These are phyloP conservation scores for Conidiobolus incongruus DNA, from an alignment of 371 early-diverging fungal genomes.

Conservation along the genomic window DNA sequence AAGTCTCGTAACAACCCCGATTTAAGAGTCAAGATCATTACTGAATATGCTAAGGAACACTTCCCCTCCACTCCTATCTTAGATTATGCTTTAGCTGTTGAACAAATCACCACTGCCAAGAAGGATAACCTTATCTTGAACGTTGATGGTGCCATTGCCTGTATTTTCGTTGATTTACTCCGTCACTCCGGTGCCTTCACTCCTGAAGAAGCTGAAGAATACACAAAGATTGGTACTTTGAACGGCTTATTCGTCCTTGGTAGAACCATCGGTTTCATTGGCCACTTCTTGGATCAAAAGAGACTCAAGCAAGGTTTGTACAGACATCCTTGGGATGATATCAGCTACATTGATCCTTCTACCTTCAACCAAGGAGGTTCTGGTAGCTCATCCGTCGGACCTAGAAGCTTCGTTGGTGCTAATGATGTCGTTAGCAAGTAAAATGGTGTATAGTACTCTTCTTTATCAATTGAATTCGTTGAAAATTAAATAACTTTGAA, in stretches of 20 bases:
- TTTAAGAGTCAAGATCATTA: slow-evolving; percentile 84
- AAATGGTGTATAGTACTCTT: no score
- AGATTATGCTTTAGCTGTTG: slow-evolving; percentile 84
- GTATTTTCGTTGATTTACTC: slow-evolving; percentile 85
- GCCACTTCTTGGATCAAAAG: slow-evolving; percentile 92
- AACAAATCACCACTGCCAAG: slow-evolving; percentile 87
- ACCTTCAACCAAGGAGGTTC: no score
- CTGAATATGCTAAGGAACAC: slow-evolving; percentile 69
- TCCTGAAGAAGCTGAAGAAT: slow-evolving; percentile 89
- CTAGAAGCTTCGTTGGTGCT: no score
- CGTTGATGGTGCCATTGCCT: slow-evolving; percentile 92
- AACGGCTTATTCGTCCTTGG: slow-evolving; percentile 94
- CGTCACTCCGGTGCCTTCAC: slow-evolving; percentile 83
- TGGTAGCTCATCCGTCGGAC: slow-evolving; percentile 12
- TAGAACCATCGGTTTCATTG: slow-evolving; percentile 87
- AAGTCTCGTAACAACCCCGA: slow-evolving; percentile 97
- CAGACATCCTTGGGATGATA: slow-evolving; percentile 97
- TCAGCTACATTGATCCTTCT: slow-evolving; percentile 63
- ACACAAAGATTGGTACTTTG: slow-evolving; percentile 83
- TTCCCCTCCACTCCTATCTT: slow-evolving; percentile 77
- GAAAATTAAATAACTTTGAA: no score
- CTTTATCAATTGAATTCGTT: no score
- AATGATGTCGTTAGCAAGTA: no score
- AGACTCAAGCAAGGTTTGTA: slow-evolving; percentile 91
- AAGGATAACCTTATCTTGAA: slow-evolving; percentile 96